Evolutionary conservation across 228 moss, liverwort and hornwort species (phyloP), one percentile per base, ranked within the genome.

Genomic region (Sphagnum magellanicum): DNA sequence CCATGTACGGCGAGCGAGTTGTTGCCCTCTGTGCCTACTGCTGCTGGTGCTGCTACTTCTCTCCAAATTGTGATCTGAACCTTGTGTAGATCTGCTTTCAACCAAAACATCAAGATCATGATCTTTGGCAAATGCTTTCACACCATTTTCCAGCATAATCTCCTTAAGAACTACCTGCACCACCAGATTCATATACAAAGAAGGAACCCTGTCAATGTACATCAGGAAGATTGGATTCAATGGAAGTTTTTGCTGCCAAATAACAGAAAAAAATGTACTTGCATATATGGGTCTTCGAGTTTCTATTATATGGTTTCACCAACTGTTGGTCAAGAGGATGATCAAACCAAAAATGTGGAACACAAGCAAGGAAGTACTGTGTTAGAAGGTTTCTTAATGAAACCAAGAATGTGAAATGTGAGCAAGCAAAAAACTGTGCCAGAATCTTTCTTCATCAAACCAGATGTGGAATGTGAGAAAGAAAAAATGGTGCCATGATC

Each of bases 1-100:
- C 69, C 69, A 70, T 15, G 50, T 58, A 11, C 60, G 13, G 53
- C n/a, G 58, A 16, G 69, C 69, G 2, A 59, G 13, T 7, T 58
- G 55, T 14, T 70, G 69, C 16, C 69, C 60, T 46, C 50, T 70
- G 58, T 15, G 17, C 58, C 69, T 32, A 7, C 8, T 8, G 55
- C 58, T 5, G 14, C 16, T 11, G 12, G 12, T 8, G 55, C 58
- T 5, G 14, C 16, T 11, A 55, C 55, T 12, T 52, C 46, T 17
- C 51, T 11, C 12, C 68, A 49, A 9, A 13, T 16, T 51, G 6
- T 13, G 12, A 13, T 58, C 52, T 52, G 68, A 16, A 14, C 10
- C 68, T 17, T 51, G 48, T 68, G 50, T 17, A 50, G 14, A 48
- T 12, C 50, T 51, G 5, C 68, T 51, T 14, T 15, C 65, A 4